Percentiles rank a stretch among this genome's conserved stretches.
These are phyloP conservation scores for Ulota crispa DNA, from an alignment of 225 moss, liverwort and hornwort species.

Conservation along the genomic window DNA sequence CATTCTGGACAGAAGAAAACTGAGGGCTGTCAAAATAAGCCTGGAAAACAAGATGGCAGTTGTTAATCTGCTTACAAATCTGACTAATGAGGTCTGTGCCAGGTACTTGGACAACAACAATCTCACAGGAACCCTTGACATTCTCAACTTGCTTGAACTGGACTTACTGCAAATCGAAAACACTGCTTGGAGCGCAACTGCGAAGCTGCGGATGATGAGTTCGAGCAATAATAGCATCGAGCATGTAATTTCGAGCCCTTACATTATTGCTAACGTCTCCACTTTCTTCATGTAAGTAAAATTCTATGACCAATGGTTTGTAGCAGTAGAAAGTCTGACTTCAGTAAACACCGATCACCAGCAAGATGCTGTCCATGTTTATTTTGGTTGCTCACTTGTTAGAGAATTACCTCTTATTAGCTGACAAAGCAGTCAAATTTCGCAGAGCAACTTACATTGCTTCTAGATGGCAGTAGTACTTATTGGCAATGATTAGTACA, in stretches of 20 bases:
- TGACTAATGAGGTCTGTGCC: neutral
- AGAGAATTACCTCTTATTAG: neutral
- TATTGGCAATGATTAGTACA: neutral
- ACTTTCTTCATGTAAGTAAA: constrained; percentile 24
- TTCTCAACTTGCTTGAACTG: neutral
- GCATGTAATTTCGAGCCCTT: neutral
- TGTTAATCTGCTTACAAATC: no score
- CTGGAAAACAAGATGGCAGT: neutral
- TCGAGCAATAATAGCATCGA: constrained; percentile 18
- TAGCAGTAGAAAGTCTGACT: neutral
- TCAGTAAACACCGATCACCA: neutral
- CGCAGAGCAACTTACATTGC: neutral
- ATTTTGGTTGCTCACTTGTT: neutral
- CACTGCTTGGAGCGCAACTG: neutral
- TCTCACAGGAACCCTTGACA: constrained; percentile 19
- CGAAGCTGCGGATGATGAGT: neutral
- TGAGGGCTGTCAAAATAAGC: neutral
- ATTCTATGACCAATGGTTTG: neutral
- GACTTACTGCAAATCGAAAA: neutral
- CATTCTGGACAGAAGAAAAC: neutral
- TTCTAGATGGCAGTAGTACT: neutral
- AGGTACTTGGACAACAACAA: constrained; percentile 36
- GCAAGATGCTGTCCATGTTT: neutral
- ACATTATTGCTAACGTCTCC: neutral
- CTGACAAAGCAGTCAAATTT: neutral